phyloP scores from a whole-genome alignment of 106 monocot species.

The Dendrobium nobile region DNA sequence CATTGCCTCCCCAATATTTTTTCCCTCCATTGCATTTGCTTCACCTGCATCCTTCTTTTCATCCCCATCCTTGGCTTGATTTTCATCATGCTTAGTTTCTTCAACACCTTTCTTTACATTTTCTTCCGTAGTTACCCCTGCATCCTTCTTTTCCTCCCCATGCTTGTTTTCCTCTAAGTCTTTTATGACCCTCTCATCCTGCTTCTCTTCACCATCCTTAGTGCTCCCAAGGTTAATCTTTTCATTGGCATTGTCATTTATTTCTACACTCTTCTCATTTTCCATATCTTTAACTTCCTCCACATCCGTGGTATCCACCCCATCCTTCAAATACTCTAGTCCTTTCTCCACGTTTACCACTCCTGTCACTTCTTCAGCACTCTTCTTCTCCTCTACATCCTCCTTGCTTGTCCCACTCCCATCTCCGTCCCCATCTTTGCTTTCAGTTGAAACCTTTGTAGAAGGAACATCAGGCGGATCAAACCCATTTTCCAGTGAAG shows the following conservation, averaged over 20 bases:
- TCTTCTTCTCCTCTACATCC: not conserved
- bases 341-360: not conserved
- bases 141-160: not conserved
- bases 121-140: not conserved
- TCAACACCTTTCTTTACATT: not conserved
- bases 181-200: not conserved
- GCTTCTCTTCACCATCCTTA: not conserved
- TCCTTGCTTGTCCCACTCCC: not conserved
- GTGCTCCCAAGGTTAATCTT: not conserved
- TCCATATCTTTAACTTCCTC: constrained; percentile 5
- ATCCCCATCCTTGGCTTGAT: not conserved
- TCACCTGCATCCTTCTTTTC: not conserved
- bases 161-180: not conserved
- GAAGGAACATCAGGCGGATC: constrained; percentile 3
- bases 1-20: not conserved
- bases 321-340: constrained; percentile 1
- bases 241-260: not conserved
- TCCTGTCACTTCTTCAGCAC: not conserved
- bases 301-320: not conserved
- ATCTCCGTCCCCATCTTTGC: not conserved
- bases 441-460: not conserved
- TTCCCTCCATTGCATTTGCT: not conserved
- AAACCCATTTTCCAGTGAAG: constrained; percentile 1
- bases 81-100: not conserved
- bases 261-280: not conserved